These are phyloP conservation scores for Phaseolus coccineus DNA, from an alignment of 331 rosid genomes.

Conservation along the genomic window DNA sequence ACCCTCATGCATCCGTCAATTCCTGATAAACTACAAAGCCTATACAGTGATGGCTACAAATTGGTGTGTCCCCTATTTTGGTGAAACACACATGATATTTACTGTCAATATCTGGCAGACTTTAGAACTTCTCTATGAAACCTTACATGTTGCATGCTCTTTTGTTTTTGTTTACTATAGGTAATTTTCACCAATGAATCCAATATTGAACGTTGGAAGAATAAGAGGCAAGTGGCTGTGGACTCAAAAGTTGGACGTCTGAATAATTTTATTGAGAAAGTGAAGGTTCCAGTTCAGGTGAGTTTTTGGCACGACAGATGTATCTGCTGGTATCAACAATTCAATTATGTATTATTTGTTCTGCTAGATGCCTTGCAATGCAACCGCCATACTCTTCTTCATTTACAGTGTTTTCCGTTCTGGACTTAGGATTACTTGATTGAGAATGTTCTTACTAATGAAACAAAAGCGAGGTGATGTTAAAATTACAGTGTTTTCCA, in stretches of 20 bases:
- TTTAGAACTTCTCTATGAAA: constrained; percentile 23
- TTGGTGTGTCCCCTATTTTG: constrained; percentile 65
- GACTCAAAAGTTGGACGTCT: constrained; percentile 95
- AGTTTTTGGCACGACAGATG: constrained; percentile 23
- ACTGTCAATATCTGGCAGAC: constrained; percentile 8
- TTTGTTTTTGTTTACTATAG: constrained; percentile 47
- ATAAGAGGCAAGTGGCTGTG: constrained; percentile 84
- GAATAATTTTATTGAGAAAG: constrained; percentile 68
- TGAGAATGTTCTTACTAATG: constrained; percentile 15
- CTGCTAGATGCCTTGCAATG: constrained; percentile 27
- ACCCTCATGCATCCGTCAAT: constrained; percentile 79
- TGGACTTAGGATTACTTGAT: constrained; percentile 24
- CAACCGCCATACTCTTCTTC: not conserved
- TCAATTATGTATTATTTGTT: constrained; percentile 18
- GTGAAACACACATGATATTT: constrained; percentile 29
- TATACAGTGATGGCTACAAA: constrained; percentile 85
- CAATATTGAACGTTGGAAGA: constrained; percentile 95
- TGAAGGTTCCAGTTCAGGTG: constrained; percentile 94
- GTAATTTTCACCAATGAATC: constrained; percentile 95
- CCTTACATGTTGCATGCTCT: constrained; percentile 27
- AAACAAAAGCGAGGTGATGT: not conserved
- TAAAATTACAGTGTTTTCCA: no score
- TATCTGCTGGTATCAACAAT: constrained; percentile 23
- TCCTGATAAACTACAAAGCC: constrained; percentile 84
- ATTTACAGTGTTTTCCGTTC: constrained; percentile 7